phyloP scores from a whole-genome alignment of 768 basidiomycete species.

The Suillus fuscotomentosus region DNA sequence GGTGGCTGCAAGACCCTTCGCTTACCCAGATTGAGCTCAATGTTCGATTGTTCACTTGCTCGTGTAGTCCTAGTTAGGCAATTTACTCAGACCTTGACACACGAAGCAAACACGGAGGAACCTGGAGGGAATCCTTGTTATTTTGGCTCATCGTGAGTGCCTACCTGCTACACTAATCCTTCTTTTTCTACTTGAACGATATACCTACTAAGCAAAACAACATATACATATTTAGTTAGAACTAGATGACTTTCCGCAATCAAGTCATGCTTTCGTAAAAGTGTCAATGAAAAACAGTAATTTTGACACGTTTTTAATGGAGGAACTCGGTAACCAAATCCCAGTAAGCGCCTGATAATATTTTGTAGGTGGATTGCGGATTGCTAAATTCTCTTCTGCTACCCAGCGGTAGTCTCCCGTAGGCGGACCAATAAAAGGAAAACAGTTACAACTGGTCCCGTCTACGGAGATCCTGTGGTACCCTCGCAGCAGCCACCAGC shows the following conservation, averaged over 20 bases:
- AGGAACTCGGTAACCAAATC: not conserved
- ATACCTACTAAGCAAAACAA: not conserved
- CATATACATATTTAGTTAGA: not conserved
- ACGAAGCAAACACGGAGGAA: not conserved
- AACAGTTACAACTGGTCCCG: not conserved
- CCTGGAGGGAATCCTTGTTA: not conserved
- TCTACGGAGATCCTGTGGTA: not conserved
- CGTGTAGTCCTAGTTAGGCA: not conserved
- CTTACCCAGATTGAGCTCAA: slow-evolving; percentile 1
- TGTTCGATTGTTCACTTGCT: slow-evolving; percentile 1
- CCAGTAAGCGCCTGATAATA: not conserved
- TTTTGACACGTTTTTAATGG: not conserved
- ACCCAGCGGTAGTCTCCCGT: slow-evolving; percentile 8
- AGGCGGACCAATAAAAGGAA: not conserved
- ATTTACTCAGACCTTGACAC: not conserved
- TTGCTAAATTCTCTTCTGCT: not conserved
- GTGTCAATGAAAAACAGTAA: not conserved
- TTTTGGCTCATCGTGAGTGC: not conserved
- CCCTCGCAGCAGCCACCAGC: not conserved
- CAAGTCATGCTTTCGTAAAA: not conserved
- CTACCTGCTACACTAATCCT: not conserved
- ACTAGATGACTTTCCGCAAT: not conserved
- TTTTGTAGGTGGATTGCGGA: not conserved
- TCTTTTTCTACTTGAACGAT: not conserved
- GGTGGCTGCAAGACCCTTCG: slow-evolving; percentile 1